phyloP scores from a whole-genome alignment of 2,329 filamentous ascomycete species.

The Alternaria sp. region DNA sequence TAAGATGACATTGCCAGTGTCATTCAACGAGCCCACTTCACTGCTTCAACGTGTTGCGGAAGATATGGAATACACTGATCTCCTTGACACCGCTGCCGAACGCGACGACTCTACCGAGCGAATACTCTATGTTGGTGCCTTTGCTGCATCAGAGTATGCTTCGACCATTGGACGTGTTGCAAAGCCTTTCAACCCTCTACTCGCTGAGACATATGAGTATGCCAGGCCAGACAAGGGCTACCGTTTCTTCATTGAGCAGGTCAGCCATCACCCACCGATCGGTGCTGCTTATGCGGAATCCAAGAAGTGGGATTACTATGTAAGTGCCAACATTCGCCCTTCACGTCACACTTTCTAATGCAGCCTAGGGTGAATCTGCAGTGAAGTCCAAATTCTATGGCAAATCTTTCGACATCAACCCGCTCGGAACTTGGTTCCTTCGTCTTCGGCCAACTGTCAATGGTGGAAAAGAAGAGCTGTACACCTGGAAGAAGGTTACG shows the following conservation, averaged over 20 bases:
- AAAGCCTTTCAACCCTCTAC: slow-evolving; percentile 95
- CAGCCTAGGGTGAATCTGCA: slow-evolving; percentile 80
- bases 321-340: slow-evolving; percentile 45
- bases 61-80: slow-evolving; percentile 96
- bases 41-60: slow-evolving; percentile 93
- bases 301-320: slow-evolving; percentile 91
- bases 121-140: slow-evolving; percentile 92
- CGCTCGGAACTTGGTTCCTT: slow-evolving; percentile 95
- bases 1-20: slow-evolving; percentile 97
- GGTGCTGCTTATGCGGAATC: slow-evolving; percentile 93
- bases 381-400: slow-evolving; percentile 98
- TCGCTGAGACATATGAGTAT: slow-evolving; percentile 98
- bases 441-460: slow-evolving; percentile 78
- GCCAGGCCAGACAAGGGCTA: slow-evolving; percentile 95
- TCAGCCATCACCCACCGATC: slow-evolving; percentile 95
- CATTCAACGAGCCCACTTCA: slow-evolving; percentile 98
- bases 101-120: slow-evolving; percentile 88
- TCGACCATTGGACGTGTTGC: slow-evolving; percentile 96
- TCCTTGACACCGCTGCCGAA: slow-evolving; percentile 87
- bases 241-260: slow-evolving; percentile 98
- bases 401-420: slow-evolving; percentile 96
- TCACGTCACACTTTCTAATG: slow-evolving; percentile 21
- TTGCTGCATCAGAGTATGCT: slow-evolving; percentile 95
- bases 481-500: slow-evolving; percentile 99
- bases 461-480: slow-evolving; percentile 75